Percentiles rank a stretch among this genome's conserved stretches.
Conservation (phyloP, 768 basidiomycete species). For the Pleurotus djamor region DNA sequence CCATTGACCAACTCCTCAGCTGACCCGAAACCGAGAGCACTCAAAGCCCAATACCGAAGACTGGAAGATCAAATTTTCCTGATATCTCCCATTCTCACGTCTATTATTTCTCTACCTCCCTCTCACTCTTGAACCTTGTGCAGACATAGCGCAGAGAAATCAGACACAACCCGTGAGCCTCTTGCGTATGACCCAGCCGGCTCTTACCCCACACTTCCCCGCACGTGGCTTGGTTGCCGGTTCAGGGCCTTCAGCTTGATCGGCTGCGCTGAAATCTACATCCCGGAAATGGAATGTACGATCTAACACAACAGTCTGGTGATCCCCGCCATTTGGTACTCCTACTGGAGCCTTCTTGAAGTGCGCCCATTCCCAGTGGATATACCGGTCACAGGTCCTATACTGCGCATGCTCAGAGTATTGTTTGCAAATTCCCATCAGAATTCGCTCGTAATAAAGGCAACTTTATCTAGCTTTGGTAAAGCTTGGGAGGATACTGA, state of each 20-base stretch:
- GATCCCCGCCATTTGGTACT: not conserved
- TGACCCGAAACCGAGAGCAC: not conserved
- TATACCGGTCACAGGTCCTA: not conserved
- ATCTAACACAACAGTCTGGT: not conserved
- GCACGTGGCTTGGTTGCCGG: conserved; percentile 5
- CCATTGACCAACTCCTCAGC: not conserved
- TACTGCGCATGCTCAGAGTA: not conserved
- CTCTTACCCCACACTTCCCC: conserved; percentile 7
- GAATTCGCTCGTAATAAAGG: not conserved
- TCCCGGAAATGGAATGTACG: conserved; percentile 1
- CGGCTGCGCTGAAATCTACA: conserved; percentile 6
- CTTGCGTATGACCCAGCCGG: not conserved
- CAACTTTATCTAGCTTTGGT: not conserved
- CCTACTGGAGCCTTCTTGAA: not conserved
- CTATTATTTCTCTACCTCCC: too few species aligned
- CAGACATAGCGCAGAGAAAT: too few species aligned
- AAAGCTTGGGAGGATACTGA: not conserved
- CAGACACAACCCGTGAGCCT: too few species aligned
- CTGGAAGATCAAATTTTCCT: not conserved
- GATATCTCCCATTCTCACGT: not conserved
- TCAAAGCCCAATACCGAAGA: not conserved
- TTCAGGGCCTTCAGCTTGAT: not conserved
- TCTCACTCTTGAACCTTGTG: too few species aligned
- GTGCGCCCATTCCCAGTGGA: not conserved
- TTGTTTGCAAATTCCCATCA: not conserved